phyloP scores from a whole-genome alignment of 805 yeast species.

The Hagleromyces aurorensis region DNA sequence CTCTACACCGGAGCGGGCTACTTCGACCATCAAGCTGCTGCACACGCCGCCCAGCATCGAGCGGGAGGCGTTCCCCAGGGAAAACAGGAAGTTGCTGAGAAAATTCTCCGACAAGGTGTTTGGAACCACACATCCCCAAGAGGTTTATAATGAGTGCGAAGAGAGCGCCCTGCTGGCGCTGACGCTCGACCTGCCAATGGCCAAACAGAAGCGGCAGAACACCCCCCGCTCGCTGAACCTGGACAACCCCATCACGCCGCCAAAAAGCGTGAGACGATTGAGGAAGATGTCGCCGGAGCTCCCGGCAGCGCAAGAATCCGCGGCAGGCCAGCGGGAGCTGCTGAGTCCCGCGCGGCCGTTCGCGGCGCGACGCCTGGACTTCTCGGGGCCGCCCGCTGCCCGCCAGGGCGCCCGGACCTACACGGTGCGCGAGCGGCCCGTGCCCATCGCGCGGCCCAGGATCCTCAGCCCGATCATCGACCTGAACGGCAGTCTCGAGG shows the following conservation, averaged over 20 bases:
- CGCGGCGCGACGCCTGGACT: too few relatives aligned
- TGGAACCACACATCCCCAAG: constrained; percentile 7
- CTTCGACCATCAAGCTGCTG: constrained; percentile 19
- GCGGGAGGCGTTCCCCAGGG: constrained; percentile 12
- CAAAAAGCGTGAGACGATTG: constrained; percentile 19
- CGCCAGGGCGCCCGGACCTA: too few relatives aligned
- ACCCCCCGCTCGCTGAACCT: constrained; percentile 21
- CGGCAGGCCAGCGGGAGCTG: too few relatives aligned
- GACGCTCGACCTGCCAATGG: constrained; percentile 6
- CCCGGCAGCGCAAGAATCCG: too few relatives aligned
- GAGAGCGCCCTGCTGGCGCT: constrained; percentile 6
- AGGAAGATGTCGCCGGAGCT: too few relatives aligned
- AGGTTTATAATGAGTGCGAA: constrained; percentile 2
- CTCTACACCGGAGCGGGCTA: background rate
- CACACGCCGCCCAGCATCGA: constrained; percentile 32
- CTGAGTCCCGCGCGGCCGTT: too few relatives aligned
- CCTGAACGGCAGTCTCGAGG: too few relatives aligned
- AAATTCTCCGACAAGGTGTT: constrained; percentile 24
- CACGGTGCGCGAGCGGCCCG: too few relatives aligned
- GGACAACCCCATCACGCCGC: constrained; percentile 19
- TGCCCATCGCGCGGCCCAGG: background rate
- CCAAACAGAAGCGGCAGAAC: constrained; percentile 12
- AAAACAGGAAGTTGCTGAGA: constrained; percentile 20
- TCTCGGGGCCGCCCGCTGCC: too few relatives aligned
- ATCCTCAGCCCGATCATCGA: background rate